Base-by-base conservation (phyloP, 257 asterid species). In the Fraxinus cuspidata region DNA sequence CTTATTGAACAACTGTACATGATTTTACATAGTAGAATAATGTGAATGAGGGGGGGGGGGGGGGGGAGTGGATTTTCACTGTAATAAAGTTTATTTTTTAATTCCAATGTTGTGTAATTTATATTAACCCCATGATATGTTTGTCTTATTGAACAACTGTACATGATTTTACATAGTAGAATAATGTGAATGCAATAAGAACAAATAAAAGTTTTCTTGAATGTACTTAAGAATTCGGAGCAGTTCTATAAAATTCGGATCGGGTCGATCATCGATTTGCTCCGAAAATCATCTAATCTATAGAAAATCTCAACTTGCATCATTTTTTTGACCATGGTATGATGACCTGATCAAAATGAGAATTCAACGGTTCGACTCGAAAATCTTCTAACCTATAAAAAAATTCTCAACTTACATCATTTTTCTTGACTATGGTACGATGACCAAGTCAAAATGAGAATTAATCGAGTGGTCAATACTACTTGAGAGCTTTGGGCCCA, bases 361-460 rank as follows among this genome's bases (percentile, higher is more conserved):
- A 38, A 38, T 38, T 10, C 3, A 38, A 1, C 13, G 0, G 15
- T 38, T 40, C 3, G 47, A 0, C 49, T 31, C 49, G 16, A 42
- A 9, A 40, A 40, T 2, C 2, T 16, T 42, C 49, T 42, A 42
- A 42, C 21, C 9, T 3, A 51, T 18, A 28, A 10, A 0, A 18
- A 53, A 53, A 18, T 74, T 74, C 82, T 60, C 58, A 56, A 25
- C 35, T 73, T 47, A 11, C 35, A 47, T 56, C 5, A 71, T 68
- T 58, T 53, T 53, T 49, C 66, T 81, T 71, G 81, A 83, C 84
- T 42, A 42, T 78, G 29, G 5, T 73, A 16, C 0, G 25, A 19
- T 66, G 72, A 79, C 74, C 19, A 16, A 1, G 69, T 71, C 73
- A 34, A 71, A 10, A 23, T 37, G 47, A 64, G 32, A 3, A 29